These are phyloP conservation scores for Tulasnella sp. DNA, from an alignment of 768 basidiomycete genomes.

Conservation along the genomic window DNA sequence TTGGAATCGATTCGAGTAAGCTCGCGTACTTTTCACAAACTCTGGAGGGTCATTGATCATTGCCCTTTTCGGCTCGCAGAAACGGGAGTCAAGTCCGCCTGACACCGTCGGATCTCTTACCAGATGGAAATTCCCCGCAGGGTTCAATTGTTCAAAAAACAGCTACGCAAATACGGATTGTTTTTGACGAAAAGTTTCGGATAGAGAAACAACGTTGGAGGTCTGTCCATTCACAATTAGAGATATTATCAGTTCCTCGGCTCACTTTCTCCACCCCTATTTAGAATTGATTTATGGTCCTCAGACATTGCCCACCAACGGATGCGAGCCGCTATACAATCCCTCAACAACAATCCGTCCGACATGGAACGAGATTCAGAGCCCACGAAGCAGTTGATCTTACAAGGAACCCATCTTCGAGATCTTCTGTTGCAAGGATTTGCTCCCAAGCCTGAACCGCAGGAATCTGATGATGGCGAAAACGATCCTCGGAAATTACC, in stretches of 20 bases:
- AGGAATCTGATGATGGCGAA: not conserved
- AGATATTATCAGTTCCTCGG: conserved; percentile 16
- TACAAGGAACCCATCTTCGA: conserved; percentile 60
- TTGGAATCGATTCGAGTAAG: conserved; percentile 59
- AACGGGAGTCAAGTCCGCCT: conserved; percentile 47
- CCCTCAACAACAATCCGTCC: conserved; percentile 42
- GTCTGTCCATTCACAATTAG: conserved; percentile 17
- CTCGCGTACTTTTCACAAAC: conserved; percentile 10
- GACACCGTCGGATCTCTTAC: conserved; percentile 38
- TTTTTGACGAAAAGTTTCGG: conserved; percentile 41
- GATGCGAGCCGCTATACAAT: conserved; percentile 52
- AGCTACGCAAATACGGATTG: conserved; percentile 41
- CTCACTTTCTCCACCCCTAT: not conserved
- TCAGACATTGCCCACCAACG: conserved; percentile 53
- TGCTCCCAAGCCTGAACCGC: conserved; percentile 15
- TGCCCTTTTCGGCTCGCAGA: conserved; percentile 28
- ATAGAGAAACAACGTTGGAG: conserved; percentile 39
- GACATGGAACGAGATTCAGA: conserved; percentile 20
- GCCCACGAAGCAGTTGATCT: conserved; percentile 36
- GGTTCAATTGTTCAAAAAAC: conserved; percentile 44
- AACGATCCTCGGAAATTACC: conserved; percentile 12
- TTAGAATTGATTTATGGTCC: conserved; percentile 51
- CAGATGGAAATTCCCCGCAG: conserved; percentile 40
- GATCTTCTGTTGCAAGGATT: conserved; percentile 56
- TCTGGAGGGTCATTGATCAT: not conserved